Conservation (phyloP, 257 asterid species). For the Jacaranda copaia region DNA sequence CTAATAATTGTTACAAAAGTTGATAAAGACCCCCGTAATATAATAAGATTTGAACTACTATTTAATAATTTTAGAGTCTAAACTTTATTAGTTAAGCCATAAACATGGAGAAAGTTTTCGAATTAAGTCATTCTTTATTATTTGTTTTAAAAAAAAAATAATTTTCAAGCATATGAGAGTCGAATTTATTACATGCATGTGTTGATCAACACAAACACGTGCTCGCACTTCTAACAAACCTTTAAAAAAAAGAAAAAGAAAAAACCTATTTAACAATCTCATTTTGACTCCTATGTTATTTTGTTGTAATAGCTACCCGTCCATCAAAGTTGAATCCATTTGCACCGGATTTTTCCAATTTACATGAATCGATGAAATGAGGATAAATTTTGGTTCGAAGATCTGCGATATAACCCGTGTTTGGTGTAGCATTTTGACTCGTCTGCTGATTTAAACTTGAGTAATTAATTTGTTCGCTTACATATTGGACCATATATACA, state of each 20-base stretch:
- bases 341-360: background rate
- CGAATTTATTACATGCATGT: too few relatives aligned
- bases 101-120: too few relatives aligned
- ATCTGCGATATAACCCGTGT: background rate
- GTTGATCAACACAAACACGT: background rate
- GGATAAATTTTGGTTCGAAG: background rate
- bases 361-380: background rate
- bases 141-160: too few relatives aligned
- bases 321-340: conserved; percentile 16
- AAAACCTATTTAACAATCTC: background rate
- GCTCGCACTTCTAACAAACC: background rate
- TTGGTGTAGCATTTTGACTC: conserved; percentile 14
- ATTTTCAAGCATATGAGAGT: too few relatives aligned
- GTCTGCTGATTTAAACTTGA: background rate
- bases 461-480: background rate
- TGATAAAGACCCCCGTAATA: too few relatives aligned
- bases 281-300: background rate
- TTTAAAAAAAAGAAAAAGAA: too few relatives aligned
- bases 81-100: too few relatives aligned
- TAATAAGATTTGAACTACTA: too few relatives aligned
- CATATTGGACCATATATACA: conserved; percentile 15
- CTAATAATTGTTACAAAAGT: too few relatives aligned
- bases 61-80: too few relatives aligned
- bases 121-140: too few relatives aligned
- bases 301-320: background rate